Percentiles rank a stretch among this genome's conserved stretches.
Conservation (phyloP, 164 flowering plant genomes). For the Piper longum region DNA sequence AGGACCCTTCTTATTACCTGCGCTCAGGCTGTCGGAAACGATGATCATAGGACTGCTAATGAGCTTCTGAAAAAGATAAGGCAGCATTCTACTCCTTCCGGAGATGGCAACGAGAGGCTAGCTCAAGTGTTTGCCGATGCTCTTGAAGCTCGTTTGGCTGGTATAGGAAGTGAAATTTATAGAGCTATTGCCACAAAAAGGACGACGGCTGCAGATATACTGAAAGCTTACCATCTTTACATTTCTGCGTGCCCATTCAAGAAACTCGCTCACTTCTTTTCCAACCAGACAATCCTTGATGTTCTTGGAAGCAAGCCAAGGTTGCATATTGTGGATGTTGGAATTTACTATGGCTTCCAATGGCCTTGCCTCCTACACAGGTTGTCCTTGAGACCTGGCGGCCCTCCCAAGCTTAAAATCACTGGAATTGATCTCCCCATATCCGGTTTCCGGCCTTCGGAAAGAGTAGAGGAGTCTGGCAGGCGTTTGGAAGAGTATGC, state of each 20-base stretch:
- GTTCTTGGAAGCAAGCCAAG: slow-evolving; percentile 23
- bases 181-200: slow-evolving; percentile 35
- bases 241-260: slow-evolving; percentile 71
- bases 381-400: slow-evolving; percentile 39
- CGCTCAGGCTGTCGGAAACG: slow-evolving; percentile 80
- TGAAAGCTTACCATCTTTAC: slow-evolving; percentile 62
- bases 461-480: slow-evolving; percentile 70
- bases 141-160: slow-evolving; percentile 82
- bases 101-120: slow-evolving; percentile 70
- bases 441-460: slow-evolving; percentile 81
- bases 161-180: slow-evolving; percentile 72
- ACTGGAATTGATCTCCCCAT: slow-evolving; percentile 84
- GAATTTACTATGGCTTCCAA: slow-evolving; percentile 81
- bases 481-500: slow-evolving; percentile 58
- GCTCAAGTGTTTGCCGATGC: slow-evolving; percentile 70
- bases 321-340: slow-evolving; percentile 75
- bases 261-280: slow-evolving; percentile 43
- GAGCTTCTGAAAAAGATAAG: slow-evolving; percentile 65
- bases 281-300: slow-evolving; percentile 37
- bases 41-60: slow-evolving; percentile 47
- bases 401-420: slow-evolving; percentile 68
- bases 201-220: slow-evolving; percentile 45
- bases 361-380: slow-evolving; percentile 79
- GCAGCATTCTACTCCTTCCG: slow-evolving; percentile 64
- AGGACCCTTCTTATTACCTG: slow-evolving; percentile 56